Base-by-base conservation (phyloP, 192 early-diverging fungal genomes). In the Thamnidium elegans region DNA sequence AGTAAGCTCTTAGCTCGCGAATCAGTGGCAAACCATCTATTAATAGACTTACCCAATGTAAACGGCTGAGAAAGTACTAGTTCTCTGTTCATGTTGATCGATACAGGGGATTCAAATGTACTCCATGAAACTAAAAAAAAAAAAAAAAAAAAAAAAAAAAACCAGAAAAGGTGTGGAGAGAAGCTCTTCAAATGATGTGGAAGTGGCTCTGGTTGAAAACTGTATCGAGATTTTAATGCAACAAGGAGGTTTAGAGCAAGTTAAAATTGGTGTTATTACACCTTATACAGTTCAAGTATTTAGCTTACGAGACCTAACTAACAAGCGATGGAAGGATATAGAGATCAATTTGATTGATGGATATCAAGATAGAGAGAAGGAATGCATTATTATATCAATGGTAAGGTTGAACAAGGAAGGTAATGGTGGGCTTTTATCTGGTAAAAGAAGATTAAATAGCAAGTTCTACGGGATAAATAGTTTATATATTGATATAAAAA, bases 361-460 rank as follows among this genome's bases (percentile, higher is more conserved):
- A 4, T 92, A 92, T 68, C 93, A 95, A 72, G 94, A 93, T 6
- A 84, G 91, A 39, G 94, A 97, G 70, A 92, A 92, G 65, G 89
- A 95, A 68, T 90, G 87, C 0, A 83, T 95, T n/a, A 74, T 97
- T 3, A 51, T 96, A 17, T 83, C 86, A 0, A 74, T 94, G 13
- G 92, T 96, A 21, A 73, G 94, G 14, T 88, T 87, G 23, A 96
- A 97, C 65, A 79, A 75, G 7, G 72, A 80, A 26, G 81, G 82
- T 4, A 83, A 92, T 50, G 84, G 94, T 19, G 94, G 95, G 3
- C 95, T 97, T 63, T 75, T 97, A 55, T 67, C 69, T 0, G 93
- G 95, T 39, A 80, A 81, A 55, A 78, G 93, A 34, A 80, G 94
- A 21, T 78, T 94, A 55, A 96, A 96, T 71, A 92, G 79, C 75